phyloP scores from a whole-genome alignment of 1,139 yeast species.

The Hyphopichia buzzinii region DNA sequence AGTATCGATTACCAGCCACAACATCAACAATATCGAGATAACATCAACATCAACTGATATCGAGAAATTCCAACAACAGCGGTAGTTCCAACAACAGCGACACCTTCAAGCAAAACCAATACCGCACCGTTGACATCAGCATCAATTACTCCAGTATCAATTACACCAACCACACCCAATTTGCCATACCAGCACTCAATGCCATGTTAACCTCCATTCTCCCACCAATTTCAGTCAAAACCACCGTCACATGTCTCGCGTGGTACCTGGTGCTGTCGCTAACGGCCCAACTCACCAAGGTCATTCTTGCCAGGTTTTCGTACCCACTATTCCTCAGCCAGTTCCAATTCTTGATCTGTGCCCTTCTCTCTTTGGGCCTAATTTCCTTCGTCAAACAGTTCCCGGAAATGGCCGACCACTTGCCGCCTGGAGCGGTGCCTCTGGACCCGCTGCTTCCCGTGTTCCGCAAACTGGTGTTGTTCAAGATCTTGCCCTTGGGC shows the following conservation, averaged over 20 bases:
- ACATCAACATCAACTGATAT: too few species aligned
- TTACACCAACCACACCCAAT: too few species aligned
- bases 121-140: neutral
- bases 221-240: slow-evolving; percentile 33
- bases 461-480: slow-evolving; percentile 18
- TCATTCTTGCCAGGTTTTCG: slow-evolving; percentile 38
- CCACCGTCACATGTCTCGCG: slow-evolving; percentile 31
- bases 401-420: slow-evolving; percentile 18
- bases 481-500: slow-evolving; percentile 38
- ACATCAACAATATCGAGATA: too few species aligned
- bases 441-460: slow-evolving; percentile 17
- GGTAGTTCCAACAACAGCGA: too few species aligned
- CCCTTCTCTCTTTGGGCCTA: slow-evolving; percentile 27
- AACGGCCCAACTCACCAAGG: slow-evolving; percentile 48
- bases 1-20: too few species aligned
- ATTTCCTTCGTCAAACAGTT: slow-evolving; percentile 18
- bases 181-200: neutral
- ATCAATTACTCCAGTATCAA: neutral
- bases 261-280: slow-evolving; percentile 50
- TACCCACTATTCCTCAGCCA: slow-evolving; percentile 53
- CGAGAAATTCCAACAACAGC: too few species aligned
- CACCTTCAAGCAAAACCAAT: neutral
- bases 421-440: slow-evolving; percentile 36
- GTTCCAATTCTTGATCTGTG: slow-evolving; percentile 44
- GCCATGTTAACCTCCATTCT: slow-evolving; percentile 4